A percentile compares a stretch with the other conserved stretches of the same genome.
Evolutionary conservation across 2,329 filamentous ascomycete species (phyloP).

Genomic region (Aspergillus fructus): DNA sequence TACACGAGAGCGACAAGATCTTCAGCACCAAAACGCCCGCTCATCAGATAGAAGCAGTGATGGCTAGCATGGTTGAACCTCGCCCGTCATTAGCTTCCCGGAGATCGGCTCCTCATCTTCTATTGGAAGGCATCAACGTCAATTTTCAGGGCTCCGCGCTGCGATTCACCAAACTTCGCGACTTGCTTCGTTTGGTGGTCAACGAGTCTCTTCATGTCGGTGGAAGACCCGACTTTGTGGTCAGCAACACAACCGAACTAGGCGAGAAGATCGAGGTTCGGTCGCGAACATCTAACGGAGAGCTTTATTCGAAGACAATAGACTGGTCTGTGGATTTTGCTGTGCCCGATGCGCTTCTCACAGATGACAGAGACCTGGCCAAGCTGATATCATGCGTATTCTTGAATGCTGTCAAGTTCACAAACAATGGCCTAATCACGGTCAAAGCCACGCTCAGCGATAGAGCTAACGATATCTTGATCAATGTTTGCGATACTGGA

Average conservation of each 20-base stretch:
- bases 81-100: constrained; percentile 36
- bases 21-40: constrained; percentile 37
- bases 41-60: constrained; percentile 39
- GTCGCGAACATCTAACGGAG: constrained; percentile 45
- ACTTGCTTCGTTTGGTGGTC: constrained; percentile 47
- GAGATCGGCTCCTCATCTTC: constrained; percentile 35
- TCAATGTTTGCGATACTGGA: constrained; percentile 65
- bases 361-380: constrained; percentile 63
- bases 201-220: constrained; percentile 50
- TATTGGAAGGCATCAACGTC: constrained; percentile 37
- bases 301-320: constrained; percentile 44
- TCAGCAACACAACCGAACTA: constrained; percentile 42
- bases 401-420: constrained; percentile 70
- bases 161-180: constrained; percentile 46
- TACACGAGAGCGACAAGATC: constrained; percentile 44
- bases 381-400: constrained; percentile 65
- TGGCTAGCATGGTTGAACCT: constrained; percentile 39
- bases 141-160: constrained; percentile 36
- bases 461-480: constrained; percentile 55
- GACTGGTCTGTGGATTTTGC: constrained; percentile 49
- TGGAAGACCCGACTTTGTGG: constrained; percentile 49
- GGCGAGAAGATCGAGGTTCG: constrained; percentile 49
- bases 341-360: constrained; percentile 48
- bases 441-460: constrained; percentile 55
- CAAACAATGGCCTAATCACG: constrained; percentile 61